phyloP scores from a whole-genome alignment of 2,329 filamentous ascomycete genomes.

The Pseudogymnoascus sp. region DNA sequence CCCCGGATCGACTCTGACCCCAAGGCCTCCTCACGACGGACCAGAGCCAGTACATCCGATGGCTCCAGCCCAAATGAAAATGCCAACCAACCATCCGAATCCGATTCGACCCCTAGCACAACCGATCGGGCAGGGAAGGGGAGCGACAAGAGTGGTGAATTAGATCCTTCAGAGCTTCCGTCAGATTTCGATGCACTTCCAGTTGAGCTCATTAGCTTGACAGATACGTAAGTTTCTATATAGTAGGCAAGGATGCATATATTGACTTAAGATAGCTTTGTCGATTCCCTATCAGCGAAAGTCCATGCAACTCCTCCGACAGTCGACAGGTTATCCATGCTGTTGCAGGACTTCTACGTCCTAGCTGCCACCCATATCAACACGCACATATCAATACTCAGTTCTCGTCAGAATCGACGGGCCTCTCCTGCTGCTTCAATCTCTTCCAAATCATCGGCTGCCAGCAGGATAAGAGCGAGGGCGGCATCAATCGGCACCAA shows the following conservation, averaged over 20 bases:
- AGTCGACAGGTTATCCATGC: conserved; percentile 71
- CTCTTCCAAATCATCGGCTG: conserved; percentile 49
- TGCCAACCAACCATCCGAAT: not conserved
- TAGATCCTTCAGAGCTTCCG: conserved; percentile 14
- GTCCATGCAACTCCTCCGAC: conserved; percentile 76
- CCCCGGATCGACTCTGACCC: conserved; percentile 27
- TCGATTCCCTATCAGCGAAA: conserved; percentile 81
- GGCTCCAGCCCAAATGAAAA: conserved; percentile 3
- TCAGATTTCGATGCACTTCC: conserved; percentile 76
- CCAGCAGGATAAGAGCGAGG: conserved; percentile 49
- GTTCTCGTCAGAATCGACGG: conserved; percentile 65
- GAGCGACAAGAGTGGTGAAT: conserved; percentile 23
- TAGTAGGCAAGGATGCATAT: conserved; percentile 10
- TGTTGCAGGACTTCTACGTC: conserved; percentile 92
- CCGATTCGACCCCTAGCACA: not conserved
- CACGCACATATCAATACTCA: conserved; percentile 76
- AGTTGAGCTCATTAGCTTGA: conserved; percentile 84
- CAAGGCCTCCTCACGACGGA: conserved; percentile 18
- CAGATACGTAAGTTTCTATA: conserved; percentile 58
- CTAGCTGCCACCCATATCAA: conserved; percentile 73
- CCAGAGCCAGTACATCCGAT: conserved; percentile 25
- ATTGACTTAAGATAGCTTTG: conserved; percentile 54
- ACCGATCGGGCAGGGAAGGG: conserved; percentile 24
- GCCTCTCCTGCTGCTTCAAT: conserved; percentile 46
- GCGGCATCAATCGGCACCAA: conserved; percentile 46